These are phyloP conservation scores for Phellopilus nigrolimitatus DNA, from an alignment of 1,284 basidiomycete species.

Conservation along the genomic window DNA sequence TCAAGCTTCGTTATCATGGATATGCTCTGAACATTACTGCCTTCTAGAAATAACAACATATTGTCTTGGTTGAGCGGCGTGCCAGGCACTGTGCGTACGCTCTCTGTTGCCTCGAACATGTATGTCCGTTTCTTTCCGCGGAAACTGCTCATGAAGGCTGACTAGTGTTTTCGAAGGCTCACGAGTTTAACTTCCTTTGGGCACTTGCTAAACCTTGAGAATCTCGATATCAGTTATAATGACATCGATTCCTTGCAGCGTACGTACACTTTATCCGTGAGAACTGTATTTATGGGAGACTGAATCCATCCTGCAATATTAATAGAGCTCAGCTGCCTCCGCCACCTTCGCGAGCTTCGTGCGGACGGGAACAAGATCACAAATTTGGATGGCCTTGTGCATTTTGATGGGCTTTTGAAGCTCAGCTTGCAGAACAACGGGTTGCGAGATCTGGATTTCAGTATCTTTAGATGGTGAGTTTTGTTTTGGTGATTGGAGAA, in stretches of 20 bases:
- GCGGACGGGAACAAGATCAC: slow-evolving; percentile 82
- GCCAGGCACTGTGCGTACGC: slow-evolving; percentile 70
- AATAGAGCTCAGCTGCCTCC: slow-evolving; percentile 77
- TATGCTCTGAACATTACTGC: background rate
- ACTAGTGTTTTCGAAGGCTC: slow-evolving; percentile 43
- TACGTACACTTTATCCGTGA: slow-evolving; percentile 40
- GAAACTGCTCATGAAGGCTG: background rate
- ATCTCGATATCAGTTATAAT: slow-evolving; percentile 89
- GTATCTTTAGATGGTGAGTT: slow-evolving; percentile 65
- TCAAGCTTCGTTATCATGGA: slow-evolving; percentile 1
- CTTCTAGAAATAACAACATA: slow-evolving; percentile 68
- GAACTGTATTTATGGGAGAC: background rate
- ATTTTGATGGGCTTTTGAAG: slow-evolving; percentile 76
- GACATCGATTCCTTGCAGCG: slow-evolving; percentile 82
- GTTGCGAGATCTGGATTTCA: slow-evolving; percentile 62
- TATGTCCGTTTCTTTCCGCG: slow-evolving; percentile 32
- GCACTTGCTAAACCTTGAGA: slow-evolving; percentile 83
- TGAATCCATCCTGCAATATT: slow-evolving; percentile 37
- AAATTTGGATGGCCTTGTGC: slow-evolving; percentile 74
- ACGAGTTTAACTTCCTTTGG: slow-evolving; percentile 86
- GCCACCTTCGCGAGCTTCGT: slow-evolving; percentile 83
- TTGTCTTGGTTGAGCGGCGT: slow-evolving; percentile 86
- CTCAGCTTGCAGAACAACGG: slow-evolving; percentile 79
- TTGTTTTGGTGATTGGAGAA: slow-evolving; percentile 21
- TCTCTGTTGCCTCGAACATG: slow-evolving; percentile 79